Percentiles rank a stretch among this genome's conserved stretches.
Evolutionary conservation across 2,329 filamentous ascomycete species (phyloP).

Genomic region (Phaeosphaeria sp.): DNA sequence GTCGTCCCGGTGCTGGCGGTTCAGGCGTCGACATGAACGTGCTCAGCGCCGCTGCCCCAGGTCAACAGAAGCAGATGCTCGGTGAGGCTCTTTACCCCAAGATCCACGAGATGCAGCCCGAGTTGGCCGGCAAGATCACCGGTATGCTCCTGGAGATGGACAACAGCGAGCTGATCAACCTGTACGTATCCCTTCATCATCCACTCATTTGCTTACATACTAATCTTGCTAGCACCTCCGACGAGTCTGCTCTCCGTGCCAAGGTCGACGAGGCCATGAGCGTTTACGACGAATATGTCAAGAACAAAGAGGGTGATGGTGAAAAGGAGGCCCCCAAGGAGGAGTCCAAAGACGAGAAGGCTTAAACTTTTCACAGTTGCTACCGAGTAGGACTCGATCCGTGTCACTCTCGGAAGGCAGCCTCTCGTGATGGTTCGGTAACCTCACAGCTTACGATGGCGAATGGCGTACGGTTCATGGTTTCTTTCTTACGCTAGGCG

Average conservation of each 20-base stretch:
- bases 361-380: constrained; percentile 43
- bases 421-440: constrained; percentile 35
- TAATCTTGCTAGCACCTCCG: constrained; percentile 72
- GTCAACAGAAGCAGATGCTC: constrained; percentile 97
- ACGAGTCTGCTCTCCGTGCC: constrained; percentile 84
- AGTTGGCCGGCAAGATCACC: constrained; percentile 98
- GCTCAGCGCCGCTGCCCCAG: constrained; percentile 61
- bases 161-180: constrained; percentile 87
- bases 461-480: constrained; percentile 44
- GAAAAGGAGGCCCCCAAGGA: constrained; percentile 50
- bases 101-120: constrained; percentile 92
- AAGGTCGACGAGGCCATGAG: constrained; percentile 98
- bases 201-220: constrained; percentile 12
- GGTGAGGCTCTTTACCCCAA: constrained; percentile 98
- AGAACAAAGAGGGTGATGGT: constrained; percentile 68
- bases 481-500: constrained; percentile 26
- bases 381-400: constrained; percentile 38
- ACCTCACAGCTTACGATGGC: constrained; percentile 32
- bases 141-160: constrained; percentile 99
- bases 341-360: constrained; percentile 56
- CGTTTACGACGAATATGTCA: constrained; percentile 99
- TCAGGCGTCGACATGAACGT: constrained; percentile 58
- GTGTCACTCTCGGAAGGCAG: constrained; percentile 33
- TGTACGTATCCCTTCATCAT: constrained; percentile 71
- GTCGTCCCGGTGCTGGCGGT: constrained; percentile 27